Evolutionary conservation across 345 rosid genomes (phyloP).

Genomic region (Pistacia vera): DNA sequence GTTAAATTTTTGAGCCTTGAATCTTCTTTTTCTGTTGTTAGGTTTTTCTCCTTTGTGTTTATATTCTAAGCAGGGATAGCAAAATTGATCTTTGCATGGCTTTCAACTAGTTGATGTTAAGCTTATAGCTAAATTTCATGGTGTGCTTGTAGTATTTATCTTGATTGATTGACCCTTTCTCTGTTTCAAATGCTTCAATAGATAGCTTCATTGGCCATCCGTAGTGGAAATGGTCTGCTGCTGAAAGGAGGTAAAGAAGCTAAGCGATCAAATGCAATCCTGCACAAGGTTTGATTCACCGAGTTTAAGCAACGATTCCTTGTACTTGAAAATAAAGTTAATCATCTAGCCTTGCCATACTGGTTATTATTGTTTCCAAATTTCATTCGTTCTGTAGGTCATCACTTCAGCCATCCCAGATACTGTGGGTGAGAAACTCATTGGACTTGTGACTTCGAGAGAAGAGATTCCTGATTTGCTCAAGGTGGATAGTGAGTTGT

Average conservation of each 20-base stretch:
- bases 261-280: conserved; percentile 84
- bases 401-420: conserved; percentile 91
- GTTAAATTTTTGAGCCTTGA: neutral
- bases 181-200: conserved; percentile 25
- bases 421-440: conserved; percentile 73
- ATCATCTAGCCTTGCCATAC: conserved; percentile 12
- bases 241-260: conserved; percentile 99
- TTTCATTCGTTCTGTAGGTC: conserved; percentile 45
- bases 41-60: neutral
- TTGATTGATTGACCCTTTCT: neutral
- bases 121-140: neutral
- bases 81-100: conserved; percentile 8
- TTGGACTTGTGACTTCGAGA: conserved; percentile 95
- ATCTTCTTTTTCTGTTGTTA: neutral
- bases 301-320: neutral
- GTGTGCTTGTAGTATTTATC: neutral
- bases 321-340: neutral
- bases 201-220: conserved; percentile 95
- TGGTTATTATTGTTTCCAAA: neutral
- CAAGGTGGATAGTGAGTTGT: conserved; percentile 50
- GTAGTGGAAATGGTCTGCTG: conserved; percentile 95
- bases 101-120: neutral
- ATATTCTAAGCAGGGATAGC: neutral
- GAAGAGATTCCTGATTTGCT: conserved; percentile 98
- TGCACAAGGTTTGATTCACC: conserved; percentile 72